Conservation (phyloP, 1,139 yeast genomes). For the Pichia sp. region DNA sequence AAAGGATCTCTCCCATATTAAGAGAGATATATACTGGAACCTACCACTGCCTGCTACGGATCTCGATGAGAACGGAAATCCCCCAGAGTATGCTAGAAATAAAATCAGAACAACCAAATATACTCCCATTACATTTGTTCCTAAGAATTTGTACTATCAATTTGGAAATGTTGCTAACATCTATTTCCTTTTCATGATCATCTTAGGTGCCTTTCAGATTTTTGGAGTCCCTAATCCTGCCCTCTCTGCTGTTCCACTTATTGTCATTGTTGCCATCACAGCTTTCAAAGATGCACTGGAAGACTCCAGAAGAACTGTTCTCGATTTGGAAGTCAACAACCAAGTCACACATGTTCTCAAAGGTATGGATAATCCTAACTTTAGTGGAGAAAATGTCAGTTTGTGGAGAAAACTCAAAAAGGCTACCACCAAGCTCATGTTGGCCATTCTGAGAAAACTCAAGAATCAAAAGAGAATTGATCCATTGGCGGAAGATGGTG, state of each 20-base stretch:
- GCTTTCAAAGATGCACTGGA: slow-evolving; percentile 92
- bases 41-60: slow-evolving; percentile 57
- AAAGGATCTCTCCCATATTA: slow-evolving; percentile 35
- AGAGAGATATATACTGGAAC: slow-evolving; percentile 61
- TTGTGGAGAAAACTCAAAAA: slow-evolving; percentile 66
- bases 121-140: slow-evolving; percentile 82
- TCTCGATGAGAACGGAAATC: slow-evolving; percentile 52
- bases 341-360: slow-evolving; percentile 70
- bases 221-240: slow-evolving; percentile 93
- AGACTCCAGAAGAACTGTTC: slow-evolving; percentile 76
- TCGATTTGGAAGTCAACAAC: slow-evolving; percentile 83
- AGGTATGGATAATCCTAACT: slow-evolving; percentile 71
- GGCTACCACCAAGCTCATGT: slow-evolving; percentile 32
- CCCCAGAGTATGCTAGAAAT: slow-evolving; percentile 59
- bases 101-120: slow-evolving; percentile 95
- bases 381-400: slow-evolving; percentile 57
- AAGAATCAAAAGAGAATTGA: slow-evolving; percentile 25
- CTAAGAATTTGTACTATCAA: slow-evolving; percentile 74
- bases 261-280: slow-evolving; percentile 83
- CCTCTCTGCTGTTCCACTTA: slow-evolving; percentile 85
- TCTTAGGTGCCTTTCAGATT: slow-evolving; percentile 79
- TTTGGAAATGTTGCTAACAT: slow-evolving; percentile 86
- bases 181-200: slow-evolving; percentile 74
- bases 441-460: slow-evolving; percentile 23
- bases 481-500: slow-evolving; percentile 30